Evolutionary conservation across 2,329 filamentous ascomycete species (phyloP), one percentile per base, ranked within the genome.

Genomic region (Neurospora sp.): DNA sequence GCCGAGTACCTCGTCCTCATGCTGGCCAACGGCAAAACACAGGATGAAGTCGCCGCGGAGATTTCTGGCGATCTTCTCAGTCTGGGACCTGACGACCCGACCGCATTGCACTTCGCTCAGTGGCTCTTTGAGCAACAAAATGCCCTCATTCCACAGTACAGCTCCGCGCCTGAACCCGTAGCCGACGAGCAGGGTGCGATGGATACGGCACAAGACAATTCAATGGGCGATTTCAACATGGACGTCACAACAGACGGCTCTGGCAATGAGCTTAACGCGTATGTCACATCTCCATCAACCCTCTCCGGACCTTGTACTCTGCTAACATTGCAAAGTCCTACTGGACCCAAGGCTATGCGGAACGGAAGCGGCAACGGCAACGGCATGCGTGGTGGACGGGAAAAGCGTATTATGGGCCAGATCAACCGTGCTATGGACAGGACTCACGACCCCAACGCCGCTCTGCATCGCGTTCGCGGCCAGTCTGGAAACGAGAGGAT

Each of bases 1-100:
- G 91, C 93, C 71, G 96, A 99, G 82, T 99, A 98, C 82, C 96
- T 99, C 74, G 91, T 98, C 71, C 88, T 98, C 73, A 97, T 98
- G 95, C 87, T 99, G 39, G 92, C 92, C 72, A 98, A 97, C 81
- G 93, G 94, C 76, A 97, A 97, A 81, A 93, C 91, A 4, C 91
- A 97, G 79, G 89, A 94, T 67, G 91, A 97, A 78, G 95, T 99
- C 74, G 91, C 93, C 10, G 84, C 88, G 62, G 96, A 99, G 79
- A 88, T 99, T 15, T 91, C 94, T 1, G 91, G 90, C 73, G 96
- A 99, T 76, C 86, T 99, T 57, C 87, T 99, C 2, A 89, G 89
- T 70, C 86, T 97, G 4, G 88, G 89, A 2, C 89, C 93, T 66
- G 93, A 97, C 71, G 95, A 97, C 75, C 88, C 91, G 67, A 90